Evolutionary conservation across 2,329 filamentous ascomycete genomes (phyloP).

Genomic region (Diplodia mutila): DNA sequence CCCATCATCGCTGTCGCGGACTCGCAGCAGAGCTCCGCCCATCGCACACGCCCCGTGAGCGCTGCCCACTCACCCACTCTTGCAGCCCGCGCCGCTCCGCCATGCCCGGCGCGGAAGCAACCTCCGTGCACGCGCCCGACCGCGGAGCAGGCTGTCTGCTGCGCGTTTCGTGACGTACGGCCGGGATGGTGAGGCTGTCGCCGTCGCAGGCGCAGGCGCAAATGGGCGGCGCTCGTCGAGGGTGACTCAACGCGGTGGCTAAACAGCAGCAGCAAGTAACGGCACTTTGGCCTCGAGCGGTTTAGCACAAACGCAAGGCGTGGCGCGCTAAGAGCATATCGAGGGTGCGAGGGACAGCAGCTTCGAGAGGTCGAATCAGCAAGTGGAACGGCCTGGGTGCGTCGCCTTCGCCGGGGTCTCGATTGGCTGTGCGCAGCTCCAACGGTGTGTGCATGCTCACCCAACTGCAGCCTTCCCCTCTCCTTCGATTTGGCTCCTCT

Average conservation of each 20-base stretch:
- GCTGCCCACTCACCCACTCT: constrained; percentile 15
- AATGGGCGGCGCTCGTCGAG: not conserved
- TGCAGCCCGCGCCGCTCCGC: constrained; percentile 23
- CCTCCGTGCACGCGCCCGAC: constrained; percentile 4
- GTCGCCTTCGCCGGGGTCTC: constrained; percentile 3
- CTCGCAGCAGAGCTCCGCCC: constrained; percentile 7
- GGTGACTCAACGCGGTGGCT: constrained; percentile 20
- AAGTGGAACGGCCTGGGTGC: constrained; percentile 27
- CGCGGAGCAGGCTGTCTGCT: constrained; percentile 4
- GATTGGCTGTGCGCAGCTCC: constrained; percentile 28
- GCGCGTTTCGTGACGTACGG: constrained; percentile 19
- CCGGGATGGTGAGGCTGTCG: constrained; percentile 20
- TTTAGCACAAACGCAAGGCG: too few relatives aligned
- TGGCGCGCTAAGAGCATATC: constrained; percentile 21
- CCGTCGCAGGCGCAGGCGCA: constrained; percentile 5
- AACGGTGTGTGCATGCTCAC: constrained; percentile 26
- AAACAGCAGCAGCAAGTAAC: not conserved
- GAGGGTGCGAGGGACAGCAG: too few relatives aligned
- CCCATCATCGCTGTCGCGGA: not conserved
- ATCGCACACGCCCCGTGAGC: not conserved
- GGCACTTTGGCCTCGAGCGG: constrained; percentile 27
- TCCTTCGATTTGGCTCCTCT: too few relatives aligned
- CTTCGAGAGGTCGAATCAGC: constrained; percentile 26
- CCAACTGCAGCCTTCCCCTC: constrained; percentile 19
- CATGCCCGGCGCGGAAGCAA: constrained; percentile 13